phyloP scores from a whole-genome alignment of 371 early-diverging fungal genomes.

The Rhizopus sp. region DNA sequence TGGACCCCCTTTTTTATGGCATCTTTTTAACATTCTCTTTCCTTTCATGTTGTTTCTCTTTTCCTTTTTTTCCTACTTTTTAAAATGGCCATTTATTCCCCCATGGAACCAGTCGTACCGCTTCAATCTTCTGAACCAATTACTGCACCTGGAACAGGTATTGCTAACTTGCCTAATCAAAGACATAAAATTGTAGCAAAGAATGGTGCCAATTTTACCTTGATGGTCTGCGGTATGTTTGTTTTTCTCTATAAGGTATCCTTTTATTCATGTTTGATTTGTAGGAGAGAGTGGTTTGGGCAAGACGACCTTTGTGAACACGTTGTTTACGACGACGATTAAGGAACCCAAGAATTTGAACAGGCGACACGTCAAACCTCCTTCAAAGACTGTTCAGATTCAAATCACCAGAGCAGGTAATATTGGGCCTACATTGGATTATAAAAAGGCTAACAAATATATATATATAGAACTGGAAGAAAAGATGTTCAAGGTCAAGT shows the following conservation, averaged over 20 bases:
- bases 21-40: background rate
- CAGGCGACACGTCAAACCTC: slow-evolving; percentile 79
- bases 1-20: background rate
- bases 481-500: slow-evolving; percentile 80
- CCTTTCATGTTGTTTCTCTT: background rate
- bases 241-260: background rate
- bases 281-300: slow-evolving; percentile 71
- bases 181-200: slow-evolving; percentile 94
- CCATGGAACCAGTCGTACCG: slow-evolving; percentile 15
- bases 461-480: slow-evolving; percentile 35
- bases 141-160: slow-evolving; percentile 82
- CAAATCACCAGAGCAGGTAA: slow-evolving; percentile 91
- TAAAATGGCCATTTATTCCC: background rate
- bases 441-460: background rate
- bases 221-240: slow-evolving; percentile 95
- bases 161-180: slow-evolving; percentile 98
- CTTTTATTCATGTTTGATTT: background rate
- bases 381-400: slow-evolving; percentile 92
- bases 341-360: slow-evolving; percentile 86
- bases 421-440: background rate
- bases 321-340: slow-evolving; percentile 83
- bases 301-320: slow-evolving; percentile 91
- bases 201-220: slow-evolving; percentile 91
- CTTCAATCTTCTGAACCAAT: slow-evolving; percentile 50
- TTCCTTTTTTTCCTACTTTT: background rate